phyloP scores from a whole-genome alignment of 441 rosid species.

The Geranium incanum region DNA sequence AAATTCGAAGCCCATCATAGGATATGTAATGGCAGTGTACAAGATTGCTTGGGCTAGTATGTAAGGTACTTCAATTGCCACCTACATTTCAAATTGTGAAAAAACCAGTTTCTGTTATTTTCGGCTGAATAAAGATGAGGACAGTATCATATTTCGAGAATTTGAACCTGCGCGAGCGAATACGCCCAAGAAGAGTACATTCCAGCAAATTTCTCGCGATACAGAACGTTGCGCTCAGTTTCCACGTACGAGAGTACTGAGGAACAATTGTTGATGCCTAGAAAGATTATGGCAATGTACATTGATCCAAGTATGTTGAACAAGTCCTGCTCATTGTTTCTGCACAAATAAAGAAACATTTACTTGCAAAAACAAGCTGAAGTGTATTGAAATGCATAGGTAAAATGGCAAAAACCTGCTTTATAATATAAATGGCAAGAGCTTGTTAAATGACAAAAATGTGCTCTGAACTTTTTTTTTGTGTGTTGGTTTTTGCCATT shows the following conservation, averaged over 20 bases:
- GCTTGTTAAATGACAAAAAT: too few relatives aligned
- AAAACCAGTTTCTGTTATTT: not conserved
- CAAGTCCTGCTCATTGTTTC: slow-evolving; percentile 53
- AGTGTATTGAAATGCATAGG: not conserved
- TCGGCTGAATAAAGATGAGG: not conserved
- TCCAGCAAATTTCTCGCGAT: slow-evolving; percentile 63
- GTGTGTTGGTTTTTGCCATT: too few relatives aligned
- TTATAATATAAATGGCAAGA: too few relatives aligned
- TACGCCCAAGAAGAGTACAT: slow-evolving; percentile 41
- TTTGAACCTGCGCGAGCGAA: slow-evolving; percentile 49
- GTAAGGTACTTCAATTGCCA: slow-evolving; percentile 42
- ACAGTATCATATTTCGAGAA: not conserved
- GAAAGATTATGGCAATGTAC: slow-evolving; percentile 36
- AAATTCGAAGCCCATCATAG: slow-evolving; percentile 34
- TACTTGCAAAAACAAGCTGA: not conserved
- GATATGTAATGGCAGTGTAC: slow-evolving; percentile 35
- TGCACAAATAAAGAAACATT: slow-evolving; percentile 11
- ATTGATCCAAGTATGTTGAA: slow-evolving; percentile 46
- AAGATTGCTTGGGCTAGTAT: slow-evolving; percentile 25
- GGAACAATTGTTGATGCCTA: slow-evolving; percentile 53
- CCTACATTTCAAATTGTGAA: slow-evolving; percentile 20
- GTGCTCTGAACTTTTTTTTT: too few relatives aligned
- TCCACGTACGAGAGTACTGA: slow-evolving; percentile 41
- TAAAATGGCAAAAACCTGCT: too few relatives aligned
- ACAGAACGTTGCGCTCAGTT: slow-evolving; percentile 44